Percentiles rank a stretch among this genome's conserved stretches.
phyloP scores from a whole-genome alignment of 257 asterid species.

The Anisodus acutangulus region DNA sequence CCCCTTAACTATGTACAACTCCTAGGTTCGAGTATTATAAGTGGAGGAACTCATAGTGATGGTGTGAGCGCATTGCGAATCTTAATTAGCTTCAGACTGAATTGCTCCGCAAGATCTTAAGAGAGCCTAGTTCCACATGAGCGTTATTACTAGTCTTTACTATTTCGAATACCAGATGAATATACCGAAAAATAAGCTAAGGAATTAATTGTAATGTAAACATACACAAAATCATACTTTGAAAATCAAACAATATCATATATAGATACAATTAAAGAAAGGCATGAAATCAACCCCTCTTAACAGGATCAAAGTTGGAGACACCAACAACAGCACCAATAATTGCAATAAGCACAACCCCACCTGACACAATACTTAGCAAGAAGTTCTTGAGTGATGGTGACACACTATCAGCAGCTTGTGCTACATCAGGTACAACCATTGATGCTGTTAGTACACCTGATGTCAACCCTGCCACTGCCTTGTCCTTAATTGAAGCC shows the following conservation, averaged over 20 bases:
- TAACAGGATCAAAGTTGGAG: conserved; percentile 87
- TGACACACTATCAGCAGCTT: conserved; percentile 66
- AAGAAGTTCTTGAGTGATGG: conserved; percentile 86
- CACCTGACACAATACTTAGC: conserved; percentile 81
- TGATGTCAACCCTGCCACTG: conserved; percentile 64
- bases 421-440: conserved; percentile 71
- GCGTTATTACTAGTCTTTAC: background rate
- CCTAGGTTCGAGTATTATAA: background rate
- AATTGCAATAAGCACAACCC: conserved; percentile 64
- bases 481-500: conserved; percentile 75
- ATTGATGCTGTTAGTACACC: conserved; percentile 75
- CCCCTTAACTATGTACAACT: too few species aligned
- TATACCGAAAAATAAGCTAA: background rate
- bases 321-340: conserved; percentile 70
- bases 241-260: background rate
- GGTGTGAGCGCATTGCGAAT: background rate
- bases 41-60: background rate
- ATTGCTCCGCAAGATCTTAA: background rate
- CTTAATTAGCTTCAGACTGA: background rate
- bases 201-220: background rate
- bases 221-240: conserved; percentile 7
- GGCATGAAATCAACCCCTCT: conserved; percentile 55
- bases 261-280: background rate
- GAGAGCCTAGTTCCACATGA: background rate
- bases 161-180: background rate